Evolutionary conservation across 1,284 basidiomycete genomes (phyloP).

Genomic region (Hemileia vastatrix): DNA sequence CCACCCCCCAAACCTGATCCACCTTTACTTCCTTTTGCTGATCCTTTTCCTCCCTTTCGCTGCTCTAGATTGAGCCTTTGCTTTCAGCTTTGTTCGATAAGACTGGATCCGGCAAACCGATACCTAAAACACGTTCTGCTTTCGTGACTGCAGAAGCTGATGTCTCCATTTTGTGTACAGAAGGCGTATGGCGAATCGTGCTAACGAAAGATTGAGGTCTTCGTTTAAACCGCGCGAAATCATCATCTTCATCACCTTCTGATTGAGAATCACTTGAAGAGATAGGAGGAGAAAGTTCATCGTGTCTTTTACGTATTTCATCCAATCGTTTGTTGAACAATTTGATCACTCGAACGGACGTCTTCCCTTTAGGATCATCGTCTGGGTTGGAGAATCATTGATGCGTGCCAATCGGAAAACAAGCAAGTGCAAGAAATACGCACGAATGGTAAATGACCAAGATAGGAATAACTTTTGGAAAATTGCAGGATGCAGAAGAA

Average conservation of each 20-base stretch:
- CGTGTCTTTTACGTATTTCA: slow-evolving; percentile 33
- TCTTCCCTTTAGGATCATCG: slow-evolving; percentile 31
- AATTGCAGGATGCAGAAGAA: slow-evolving; percentile 33
- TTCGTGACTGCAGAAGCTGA: no score
- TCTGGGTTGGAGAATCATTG: slow-evolving; percentile 32
- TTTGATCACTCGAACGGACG: slow-evolving; percentile 30
- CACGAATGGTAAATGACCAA: no score
- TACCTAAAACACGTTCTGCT: no score
- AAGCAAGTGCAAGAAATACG: no score
- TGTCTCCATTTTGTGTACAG: no score
- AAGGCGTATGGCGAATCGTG: slow-evolving; percentile 36
- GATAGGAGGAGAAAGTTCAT: slow-evolving; percentile 31
- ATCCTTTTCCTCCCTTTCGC: no score
- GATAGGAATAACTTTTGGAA: no score
- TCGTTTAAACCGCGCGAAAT: slow-evolving; percentile 4
- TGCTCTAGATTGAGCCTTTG: no score
- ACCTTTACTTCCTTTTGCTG: no score
- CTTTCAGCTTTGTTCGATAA: no score
- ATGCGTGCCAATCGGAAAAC: slow-evolving; percentile 39
- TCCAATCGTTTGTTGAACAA: slow-evolving; percentile 36
- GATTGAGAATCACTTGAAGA: slow-evolving; percentile 26
- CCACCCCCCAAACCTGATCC: no score
- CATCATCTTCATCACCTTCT: slow-evolving; percentile 30
- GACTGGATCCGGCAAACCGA: no score
- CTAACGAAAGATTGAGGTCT: slow-evolving; percentile 34